Conservation (phyloP, 2,329 filamentous ascomycete genomes). For the Neofusicoccum sp. region DNA sequence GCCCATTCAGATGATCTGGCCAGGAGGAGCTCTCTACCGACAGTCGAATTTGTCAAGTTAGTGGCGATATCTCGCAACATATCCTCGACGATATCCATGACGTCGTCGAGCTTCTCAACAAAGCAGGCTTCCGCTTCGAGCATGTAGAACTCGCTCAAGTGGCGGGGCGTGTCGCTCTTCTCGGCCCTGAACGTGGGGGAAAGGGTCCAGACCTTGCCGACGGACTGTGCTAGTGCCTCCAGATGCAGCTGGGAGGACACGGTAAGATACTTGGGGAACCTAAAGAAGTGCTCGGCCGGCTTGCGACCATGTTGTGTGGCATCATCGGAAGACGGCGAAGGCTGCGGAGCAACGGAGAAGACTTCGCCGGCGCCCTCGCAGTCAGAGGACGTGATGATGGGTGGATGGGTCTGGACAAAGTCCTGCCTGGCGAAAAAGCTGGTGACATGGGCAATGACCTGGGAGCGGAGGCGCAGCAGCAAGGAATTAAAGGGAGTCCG, state of each 20-base stretch:
- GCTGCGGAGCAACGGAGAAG: constrained; percentile 64
- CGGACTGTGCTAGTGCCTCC: constrained; percentile 84
- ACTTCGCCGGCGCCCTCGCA: constrained; percentile 97
- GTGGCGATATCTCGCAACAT: constrained; percentile 66
- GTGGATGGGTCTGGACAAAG: constrained; percentile 85
- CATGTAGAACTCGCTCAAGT: constrained; percentile 99
- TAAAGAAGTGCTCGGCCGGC: constrained; percentile 68
- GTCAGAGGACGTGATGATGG: constrained; percentile 93
- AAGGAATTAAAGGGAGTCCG: constrained; percentile 80
- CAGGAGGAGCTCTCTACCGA: constrained; percentile 60
- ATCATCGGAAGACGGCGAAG: constrained; percentile 29
- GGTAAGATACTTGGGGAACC: constrained; percentile 86
- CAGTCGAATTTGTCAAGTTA: constrained; percentile 51
- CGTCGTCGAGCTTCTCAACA: constrained; percentile 65
- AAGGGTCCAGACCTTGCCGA: constrained; percentile 90
- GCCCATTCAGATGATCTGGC: constrained; percentile 44
- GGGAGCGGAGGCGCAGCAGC: constrained; percentile 80
- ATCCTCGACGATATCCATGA: constrained; percentile 81
- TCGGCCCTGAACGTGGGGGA: constrained; percentile 94
- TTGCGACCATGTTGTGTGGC: background rate
- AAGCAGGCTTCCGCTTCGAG: constrained; percentile 90
- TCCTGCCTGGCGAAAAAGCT: constrained; percentile 72
- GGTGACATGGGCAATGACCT: constrained; percentile 71
- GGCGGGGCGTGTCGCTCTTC: constrained; percentile 87
- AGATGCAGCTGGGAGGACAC: constrained; percentile 94